Base-by-base conservation (phyloP, 495 filamentous ascomycete species). In the Xylona heveae region DNA sequence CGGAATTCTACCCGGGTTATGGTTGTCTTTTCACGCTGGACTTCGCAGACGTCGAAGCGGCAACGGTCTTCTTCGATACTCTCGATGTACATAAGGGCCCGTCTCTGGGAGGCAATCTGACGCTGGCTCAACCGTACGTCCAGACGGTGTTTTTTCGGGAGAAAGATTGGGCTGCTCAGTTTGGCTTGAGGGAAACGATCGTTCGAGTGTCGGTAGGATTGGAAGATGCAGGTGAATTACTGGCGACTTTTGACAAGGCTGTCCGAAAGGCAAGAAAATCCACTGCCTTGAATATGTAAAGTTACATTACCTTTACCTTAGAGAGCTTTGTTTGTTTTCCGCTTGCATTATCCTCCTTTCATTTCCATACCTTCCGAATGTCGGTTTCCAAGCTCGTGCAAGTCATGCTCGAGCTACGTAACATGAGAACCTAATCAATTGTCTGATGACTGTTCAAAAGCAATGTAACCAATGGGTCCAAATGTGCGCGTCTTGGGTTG, bases 51-150 rank as follows among this genome's bases (percentile, higher is more conserved):
- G 32, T 54, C 0, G 44, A 33, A 4, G 16, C 37, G 0, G 43
- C 53, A 0, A 35, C 32, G 2, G 46, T 51, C 3, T 65, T 63
- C 25, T 57, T 55, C 37, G 51, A 65, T 28, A 40, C 40, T 32
- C 23, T 60, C 20, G 35, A 48, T 13, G 42, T 63, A 19, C 50
- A 54, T 38, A 42, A 50, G 10, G 55, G 57, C 6, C 61, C 59
- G 1, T 57, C 61, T 41, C 39, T 64, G 2, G 61, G 60, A 0
- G 60, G 57, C 13, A 55, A 61, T 42, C 39, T 51, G 31, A 62
- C 58, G 5, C 36, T 64, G 1, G 46, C 44, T 1, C 24, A 61
- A 20, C 42, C 55, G 7, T 62, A 56, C 40, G 54, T 52, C 30
- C 51, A 47, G 12, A 32, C 35, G 6, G 29, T 55, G 7, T 59